A percentile compares a stretch with the other conserved stretches of the same genome.
These are phyloP conservation scores for Borovskyia barvae DNA, from an alignment of 208 protist species.

Conservation along the genomic window DNA sequence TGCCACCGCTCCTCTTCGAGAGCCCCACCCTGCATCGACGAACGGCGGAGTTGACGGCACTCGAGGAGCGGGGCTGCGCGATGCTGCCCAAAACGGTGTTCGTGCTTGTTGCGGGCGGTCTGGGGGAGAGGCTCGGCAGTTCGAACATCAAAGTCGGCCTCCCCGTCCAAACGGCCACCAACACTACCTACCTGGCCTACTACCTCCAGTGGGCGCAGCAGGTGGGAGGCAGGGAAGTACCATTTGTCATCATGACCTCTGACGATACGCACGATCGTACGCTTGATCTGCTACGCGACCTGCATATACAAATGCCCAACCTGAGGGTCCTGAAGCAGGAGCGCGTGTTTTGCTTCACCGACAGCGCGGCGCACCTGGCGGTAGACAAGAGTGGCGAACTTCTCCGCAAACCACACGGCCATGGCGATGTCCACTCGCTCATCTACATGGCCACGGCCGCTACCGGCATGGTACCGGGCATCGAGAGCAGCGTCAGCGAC, in stretches of 20 bases:
- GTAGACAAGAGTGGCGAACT: constrained; percentile 57
- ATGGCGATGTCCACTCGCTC: constrained; percentile 94
- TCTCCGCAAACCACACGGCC: constrained; percentile 91
- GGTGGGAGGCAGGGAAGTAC: constrained; percentile 38
- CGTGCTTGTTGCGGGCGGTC: constrained; percentile 90
- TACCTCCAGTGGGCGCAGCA: constrained; percentile 61
- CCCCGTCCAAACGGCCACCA: constrained; percentile 84
- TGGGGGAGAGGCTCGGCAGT: constrained; percentile 93
- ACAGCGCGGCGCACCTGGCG: constrained; percentile 71
- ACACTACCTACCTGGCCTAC: constrained; percentile 77
- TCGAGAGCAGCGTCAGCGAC: neutral
- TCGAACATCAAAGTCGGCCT: constrained; percentile 88
- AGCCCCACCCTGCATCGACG: constrained; percentile 44
- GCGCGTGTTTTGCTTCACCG: constrained; percentile 84
- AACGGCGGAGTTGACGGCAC: constrained; percentile 28
- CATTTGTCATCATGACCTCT: constrained; percentile 95
- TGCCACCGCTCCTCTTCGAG: constrained; percentile 64
- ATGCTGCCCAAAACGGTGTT: constrained; percentile 69
- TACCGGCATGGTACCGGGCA: neutral
- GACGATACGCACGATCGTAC: constrained; percentile 90
- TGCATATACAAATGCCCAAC: constrained; percentile 48
- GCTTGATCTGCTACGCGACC: constrained; percentile 47
- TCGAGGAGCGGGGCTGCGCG: constrained; percentile 44
- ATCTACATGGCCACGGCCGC: constrained; percentile 45
- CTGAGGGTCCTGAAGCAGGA: constrained; percentile 88